Percentiles rank a stretch among this genome's conserved stretches.
These are phyloP conservation scores for Hypsizygus ulmarius DNA, from an alignment of 1,284 basidiomycete species.

Conservation along the genomic window DNA sequence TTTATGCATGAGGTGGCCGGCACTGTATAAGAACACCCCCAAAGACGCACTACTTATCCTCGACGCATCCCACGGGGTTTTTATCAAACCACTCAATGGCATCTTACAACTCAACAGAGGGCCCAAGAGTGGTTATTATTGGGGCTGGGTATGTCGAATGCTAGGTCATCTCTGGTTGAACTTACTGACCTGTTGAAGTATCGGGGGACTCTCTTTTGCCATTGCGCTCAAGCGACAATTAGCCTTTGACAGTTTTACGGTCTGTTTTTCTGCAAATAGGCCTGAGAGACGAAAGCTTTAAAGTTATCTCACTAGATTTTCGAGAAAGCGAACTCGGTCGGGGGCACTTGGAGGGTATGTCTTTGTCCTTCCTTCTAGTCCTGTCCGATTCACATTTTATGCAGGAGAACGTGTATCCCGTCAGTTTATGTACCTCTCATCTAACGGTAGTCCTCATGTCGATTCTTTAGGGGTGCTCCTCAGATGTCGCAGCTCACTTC, in stretches of 20 bases:
- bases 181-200: conserved; percentile 15
- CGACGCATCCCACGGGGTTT: too few species aligned
- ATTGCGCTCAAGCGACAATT: conserved; percentile 32
- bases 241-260: conserved; percentile 32
- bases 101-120: background rate
- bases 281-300: background rate
- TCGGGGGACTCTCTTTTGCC: conserved; percentile 31
- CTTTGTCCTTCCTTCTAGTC: background rate
- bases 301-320: conserved; percentile 27
- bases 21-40: too few species aligned
- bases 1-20: too few species aligned
- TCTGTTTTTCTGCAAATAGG: conserved; percentile 13
- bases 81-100: too few species aligned
- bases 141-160: conserved; percentile 37
- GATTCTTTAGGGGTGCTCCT: conserved; percentile 26
- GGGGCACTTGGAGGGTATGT: conserved; percentile 38
- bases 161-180: background rate
- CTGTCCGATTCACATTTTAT: background rate
- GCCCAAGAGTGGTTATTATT: conserved; percentile 33
- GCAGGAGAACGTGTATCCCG: conserved; percentile 25
- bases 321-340: conserved; percentile 32
- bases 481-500: conserved; percentile 29
- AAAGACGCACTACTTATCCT: too few species aligned
- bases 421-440: conserved; percentile 5
- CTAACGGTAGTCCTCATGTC: background rate